Conservation (phyloP, 768 basidiomycete genomes). For the Dioszegia crocea region DNA sequence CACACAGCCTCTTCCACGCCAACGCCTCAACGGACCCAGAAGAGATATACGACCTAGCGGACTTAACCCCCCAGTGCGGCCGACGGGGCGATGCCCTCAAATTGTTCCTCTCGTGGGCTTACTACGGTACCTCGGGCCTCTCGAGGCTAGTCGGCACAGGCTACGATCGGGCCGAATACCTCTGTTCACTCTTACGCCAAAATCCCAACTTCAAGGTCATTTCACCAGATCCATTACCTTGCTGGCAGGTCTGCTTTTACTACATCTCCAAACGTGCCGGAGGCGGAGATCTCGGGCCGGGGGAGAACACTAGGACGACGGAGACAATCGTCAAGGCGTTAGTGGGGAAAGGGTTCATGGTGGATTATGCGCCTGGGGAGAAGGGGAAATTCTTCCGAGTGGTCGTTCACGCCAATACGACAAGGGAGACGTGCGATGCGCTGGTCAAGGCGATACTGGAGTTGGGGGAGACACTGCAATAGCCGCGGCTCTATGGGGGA, state of each 20-base stretch:
- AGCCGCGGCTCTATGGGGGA: too few species aligned
- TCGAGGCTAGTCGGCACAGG: constrained; percentile 12
- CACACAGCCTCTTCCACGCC: constrained; percentile 23
- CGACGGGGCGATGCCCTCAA: constrained; percentile 29
- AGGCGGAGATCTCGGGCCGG: not conserved
- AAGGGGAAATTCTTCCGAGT: constrained; percentile 30
- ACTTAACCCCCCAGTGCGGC: constrained; percentile 34
- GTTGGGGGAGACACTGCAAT: constrained; percentile 2
- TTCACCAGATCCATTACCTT: constrained; percentile 18
- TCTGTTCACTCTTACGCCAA: not conserved
- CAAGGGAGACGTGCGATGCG: constrained; percentile 9
- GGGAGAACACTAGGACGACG: constrained; percentile 15
- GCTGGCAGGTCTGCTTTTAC: constrained; percentile 34
- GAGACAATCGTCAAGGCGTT: constrained; percentile 15
- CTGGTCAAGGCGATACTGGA: constrained; percentile 15
- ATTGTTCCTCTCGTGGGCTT: constrained; percentile 29
- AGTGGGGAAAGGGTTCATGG: constrained; percentile 21
- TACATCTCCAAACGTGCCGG: constrained; percentile 9
- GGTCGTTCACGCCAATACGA: constrained; percentile 21
- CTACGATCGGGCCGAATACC: constrained; percentile 20
- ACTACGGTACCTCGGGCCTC: constrained; percentile 21
- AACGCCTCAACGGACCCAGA: constrained; percentile 12
- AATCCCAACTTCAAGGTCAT: constrained; percentile 9
- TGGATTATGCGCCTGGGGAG: constrained; percentile 32
- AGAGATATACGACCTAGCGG: constrained; percentile 29